Conservation (phyloP, 2,329 filamentous ascomycete genomes). For the Pseudogymnoascus sp. region DNA sequence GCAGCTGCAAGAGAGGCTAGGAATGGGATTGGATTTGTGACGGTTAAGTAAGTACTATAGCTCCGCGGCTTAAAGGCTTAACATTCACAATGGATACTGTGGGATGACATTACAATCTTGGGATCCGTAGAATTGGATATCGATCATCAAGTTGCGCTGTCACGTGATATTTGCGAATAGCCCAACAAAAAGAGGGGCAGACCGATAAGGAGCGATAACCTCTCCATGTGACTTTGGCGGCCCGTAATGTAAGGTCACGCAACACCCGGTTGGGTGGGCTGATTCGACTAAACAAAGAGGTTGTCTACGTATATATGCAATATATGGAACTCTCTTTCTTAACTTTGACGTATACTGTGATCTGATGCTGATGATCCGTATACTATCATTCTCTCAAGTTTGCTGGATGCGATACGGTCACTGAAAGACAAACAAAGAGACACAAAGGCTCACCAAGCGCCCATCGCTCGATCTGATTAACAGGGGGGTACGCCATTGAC, state of each 20-base stretch:
- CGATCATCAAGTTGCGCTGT: background rate
- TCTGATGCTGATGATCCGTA: background rate
- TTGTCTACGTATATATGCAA: constrained; percentile 1
- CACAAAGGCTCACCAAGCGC: background rate
- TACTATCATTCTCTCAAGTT: background rate
- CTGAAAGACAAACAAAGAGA: background rate
- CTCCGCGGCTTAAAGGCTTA: background rate
- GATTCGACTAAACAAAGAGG: constrained; percentile 1
- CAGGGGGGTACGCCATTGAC: constrained; percentile 4
- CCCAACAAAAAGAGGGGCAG: background rate
- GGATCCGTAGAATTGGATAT: background rate
- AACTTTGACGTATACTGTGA: background rate
- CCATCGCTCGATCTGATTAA: background rate
- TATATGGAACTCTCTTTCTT: constrained; percentile 3
- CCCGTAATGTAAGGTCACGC: background rate
- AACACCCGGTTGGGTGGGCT: constrained; percentile 3
- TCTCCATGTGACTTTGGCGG: background rate
- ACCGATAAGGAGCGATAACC: background rate
- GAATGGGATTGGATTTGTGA: constrained; percentile 57
- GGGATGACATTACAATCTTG: background rate
- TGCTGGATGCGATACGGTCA: background rate
- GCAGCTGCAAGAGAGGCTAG: constrained; percentile 50
- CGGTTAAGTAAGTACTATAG: constrained; percentile 46
- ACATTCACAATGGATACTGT: background rate
- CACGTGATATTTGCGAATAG: background rate